A percentile compares a stretch with the other conserved stretches of the same genome.
phyloP scores from a whole-genome alignment of 805 yeast species.

The Hanseniaspora singularis region DNA sequence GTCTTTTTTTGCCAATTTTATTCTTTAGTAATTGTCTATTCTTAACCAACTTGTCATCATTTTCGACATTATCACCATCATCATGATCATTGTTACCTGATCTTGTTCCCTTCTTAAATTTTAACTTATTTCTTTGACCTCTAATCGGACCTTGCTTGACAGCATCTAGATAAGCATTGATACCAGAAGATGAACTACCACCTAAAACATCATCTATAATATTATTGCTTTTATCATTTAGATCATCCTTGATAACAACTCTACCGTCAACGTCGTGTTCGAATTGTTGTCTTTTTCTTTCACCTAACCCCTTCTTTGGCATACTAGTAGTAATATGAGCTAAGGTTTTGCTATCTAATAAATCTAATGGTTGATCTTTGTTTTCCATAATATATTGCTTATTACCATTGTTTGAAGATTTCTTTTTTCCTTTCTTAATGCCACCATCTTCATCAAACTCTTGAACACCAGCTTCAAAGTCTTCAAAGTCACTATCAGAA shows the following conservation, averaged over 20 bases:
- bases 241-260: constrained; percentile 28
- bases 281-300: constrained; percentile 24
- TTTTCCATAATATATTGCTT: constrained; percentile 67
- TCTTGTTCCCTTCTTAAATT: constrained; percentile 56
- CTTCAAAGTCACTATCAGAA: constrained; percentile 50
- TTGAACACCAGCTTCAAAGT: constrained; percentile 28
- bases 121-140: constrained; percentile 84
- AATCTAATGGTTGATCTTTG: constrained; percentile 70
- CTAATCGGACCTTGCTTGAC: constrained; percentile 85
- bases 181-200: constrained; percentile 41
- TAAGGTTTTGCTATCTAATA: constrained; percentile 71
- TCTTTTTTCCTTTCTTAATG: constrained; percentile 20
- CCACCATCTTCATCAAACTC: constrained; percentile 36
- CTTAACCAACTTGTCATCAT: constrained; percentile 4
- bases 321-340: constrained; percentile 81
- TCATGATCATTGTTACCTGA: constrained; percentile 44
- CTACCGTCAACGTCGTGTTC: constrained; percentile 30
- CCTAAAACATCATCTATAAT: constrained; percentile 38
- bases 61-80: constrained; percentile 27
- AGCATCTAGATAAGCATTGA: constrained; percentile 89
- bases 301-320: constrained; percentile 48
- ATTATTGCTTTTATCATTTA: constrained; percentile 20
- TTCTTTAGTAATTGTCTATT: constrained; percentile 12
- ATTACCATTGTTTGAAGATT: constrained; percentile 22
- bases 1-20: constrained; percentile 15